Evolutionary conservation across 106 monocot species (phyloP).

Genomic region (Triglochin maritima): DNA sequence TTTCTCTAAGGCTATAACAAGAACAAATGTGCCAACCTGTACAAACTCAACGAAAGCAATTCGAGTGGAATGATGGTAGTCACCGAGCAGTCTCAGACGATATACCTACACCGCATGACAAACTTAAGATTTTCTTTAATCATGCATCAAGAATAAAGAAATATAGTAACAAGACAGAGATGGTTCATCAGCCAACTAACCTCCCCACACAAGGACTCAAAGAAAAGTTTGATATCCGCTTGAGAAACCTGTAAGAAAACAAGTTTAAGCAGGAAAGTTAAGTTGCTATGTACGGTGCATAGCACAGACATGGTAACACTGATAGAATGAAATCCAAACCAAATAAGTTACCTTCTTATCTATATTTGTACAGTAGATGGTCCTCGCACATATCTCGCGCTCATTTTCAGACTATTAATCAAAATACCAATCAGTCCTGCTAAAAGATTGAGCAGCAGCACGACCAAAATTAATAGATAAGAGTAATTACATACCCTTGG

Average conservation of each 20-base stretch:
- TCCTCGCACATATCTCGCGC: constrained; percentile 65
- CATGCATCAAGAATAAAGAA: background rate
- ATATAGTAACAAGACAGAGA: background rate
- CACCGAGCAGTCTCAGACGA: constrained; percentile 68
- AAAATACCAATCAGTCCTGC: background rate
- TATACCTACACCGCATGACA: constrained; percentile 30
- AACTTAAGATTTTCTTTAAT: background rate
- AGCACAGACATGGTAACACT: background rate
- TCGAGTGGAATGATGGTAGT: constrained; percentile 54
- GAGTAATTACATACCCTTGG: constrained; percentile 39
- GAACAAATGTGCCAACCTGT: constrained; percentile 12
- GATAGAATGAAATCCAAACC: background rate
- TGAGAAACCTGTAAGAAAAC: constrained; percentile 40
- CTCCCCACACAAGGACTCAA: constrained; percentile 71
- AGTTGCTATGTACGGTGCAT: background rate
- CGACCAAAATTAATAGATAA: background rate
- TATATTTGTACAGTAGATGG: constrained; percentile 74
- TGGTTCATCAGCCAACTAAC: constrained; percentile 12
- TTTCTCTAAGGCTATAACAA: background rate
- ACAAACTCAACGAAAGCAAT: constrained; percentile 82
- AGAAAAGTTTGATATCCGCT: constrained; percentile 63
- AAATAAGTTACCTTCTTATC: constrained; percentile 44
- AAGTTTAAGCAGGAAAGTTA: background rate
- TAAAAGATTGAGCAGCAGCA: background rate
- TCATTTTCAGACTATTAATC: constrained; percentile 58